phyloP scores from a whole-genome alignment of 495 filamentous ascomycete species.

The Penicillium bialowiezense region DNA sequence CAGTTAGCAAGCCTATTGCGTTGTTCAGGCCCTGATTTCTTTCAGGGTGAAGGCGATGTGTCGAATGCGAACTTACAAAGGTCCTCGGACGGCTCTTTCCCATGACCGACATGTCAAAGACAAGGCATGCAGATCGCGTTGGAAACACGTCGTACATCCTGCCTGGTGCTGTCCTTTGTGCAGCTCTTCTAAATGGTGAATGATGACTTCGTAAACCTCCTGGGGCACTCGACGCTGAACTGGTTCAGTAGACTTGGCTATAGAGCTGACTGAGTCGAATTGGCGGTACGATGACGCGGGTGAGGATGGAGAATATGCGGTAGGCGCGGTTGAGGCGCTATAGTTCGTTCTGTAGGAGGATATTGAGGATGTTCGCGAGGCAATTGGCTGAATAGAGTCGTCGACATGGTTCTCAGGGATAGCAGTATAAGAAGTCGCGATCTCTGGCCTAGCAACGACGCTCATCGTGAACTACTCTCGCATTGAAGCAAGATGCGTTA shows the following conservation, averaged over 20 bases:
- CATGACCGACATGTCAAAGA: conserved; percentile 65
- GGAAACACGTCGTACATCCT: conserved; percentile 72
- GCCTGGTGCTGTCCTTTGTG: conserved; percentile 43
- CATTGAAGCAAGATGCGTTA: conserved; percentile 18
- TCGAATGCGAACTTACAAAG: conserved; percentile 55
- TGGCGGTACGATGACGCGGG: conserved; percentile 34
- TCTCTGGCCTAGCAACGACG: conserved; percentile 42
- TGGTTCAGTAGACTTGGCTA: conserved; percentile 33
- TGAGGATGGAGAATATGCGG: conserved; percentile 37
- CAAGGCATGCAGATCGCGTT: conserved; percentile 69
- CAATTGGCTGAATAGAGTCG: conserved; percentile 26
- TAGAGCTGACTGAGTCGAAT: conserved; percentile 37
- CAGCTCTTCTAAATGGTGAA: conserved; percentile 47
- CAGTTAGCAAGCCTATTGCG: conserved; percentile 19
- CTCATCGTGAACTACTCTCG: conserved; percentile 34
- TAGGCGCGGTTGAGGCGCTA: conserved; percentile 37
- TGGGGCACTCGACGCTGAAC: conserved; percentile 51
- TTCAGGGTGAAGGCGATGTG: background rate
- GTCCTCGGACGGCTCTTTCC: conserved; percentile 61
- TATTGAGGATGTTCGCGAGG: conserved; percentile 38
- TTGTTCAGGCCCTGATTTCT: background rate
- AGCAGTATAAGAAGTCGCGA: conserved; percentile 28
- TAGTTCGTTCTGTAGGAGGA: conserved; percentile 44
- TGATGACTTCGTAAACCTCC: conserved; percentile 56
- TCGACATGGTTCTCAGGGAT: conserved; percentile 18